Conservation (phyloP, 148 eudicot genomes). For the Rheum nobile region DNA sequence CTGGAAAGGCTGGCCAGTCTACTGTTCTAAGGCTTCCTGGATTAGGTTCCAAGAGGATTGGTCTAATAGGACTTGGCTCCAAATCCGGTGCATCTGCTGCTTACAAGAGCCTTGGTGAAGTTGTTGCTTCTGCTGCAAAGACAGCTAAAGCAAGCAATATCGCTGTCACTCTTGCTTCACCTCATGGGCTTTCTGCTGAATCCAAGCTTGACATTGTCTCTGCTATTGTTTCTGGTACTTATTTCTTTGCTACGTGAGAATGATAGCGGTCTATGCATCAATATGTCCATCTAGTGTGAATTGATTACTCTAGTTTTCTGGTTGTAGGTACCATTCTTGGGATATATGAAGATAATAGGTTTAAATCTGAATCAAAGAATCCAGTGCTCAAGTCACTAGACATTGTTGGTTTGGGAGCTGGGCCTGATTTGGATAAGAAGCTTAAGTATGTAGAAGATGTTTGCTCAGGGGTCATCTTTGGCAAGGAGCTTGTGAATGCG, state of each 20-base stretch:
- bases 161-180: slow-evolving; percentile 66
- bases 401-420: slow-evolving; percentile 83
- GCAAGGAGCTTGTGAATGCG: slow-evolving; percentile 86
- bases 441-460: slow-evolving; percentile 55
- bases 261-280: neutral
- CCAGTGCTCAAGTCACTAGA: slow-evolving; percentile 61
- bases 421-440: slow-evolving; percentile 66
- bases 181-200: slow-evolving; percentile 48
- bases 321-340: slow-evolving; percentile 62
- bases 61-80: slow-evolving; percentile 69
- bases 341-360: slow-evolving; percentile 72
- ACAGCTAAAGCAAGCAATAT: slow-evolving; percentile 54
- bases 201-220: slow-evolving; percentile 53
- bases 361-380: slow-evolving; percentile 77
- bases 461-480: slow-evolving; percentile 72
- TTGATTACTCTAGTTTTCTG: neutral
- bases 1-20: slow-evolving; percentile 71
- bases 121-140: slow-evolving; percentile 67
- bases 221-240: slow-evolving; percentile 66
- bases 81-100: slow-evolving; percentile 19
- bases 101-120: slow-evolving; percentile 69
- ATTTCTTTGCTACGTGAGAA: neutral
- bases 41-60: slow-evolving; percentile 67
- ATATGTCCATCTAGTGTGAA: neutral
- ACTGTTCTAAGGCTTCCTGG: slow-evolving; percentile 76